Conservation (phyloP, 495 filamentous ascomycete species). For the Penicillium canariense region DNA sequence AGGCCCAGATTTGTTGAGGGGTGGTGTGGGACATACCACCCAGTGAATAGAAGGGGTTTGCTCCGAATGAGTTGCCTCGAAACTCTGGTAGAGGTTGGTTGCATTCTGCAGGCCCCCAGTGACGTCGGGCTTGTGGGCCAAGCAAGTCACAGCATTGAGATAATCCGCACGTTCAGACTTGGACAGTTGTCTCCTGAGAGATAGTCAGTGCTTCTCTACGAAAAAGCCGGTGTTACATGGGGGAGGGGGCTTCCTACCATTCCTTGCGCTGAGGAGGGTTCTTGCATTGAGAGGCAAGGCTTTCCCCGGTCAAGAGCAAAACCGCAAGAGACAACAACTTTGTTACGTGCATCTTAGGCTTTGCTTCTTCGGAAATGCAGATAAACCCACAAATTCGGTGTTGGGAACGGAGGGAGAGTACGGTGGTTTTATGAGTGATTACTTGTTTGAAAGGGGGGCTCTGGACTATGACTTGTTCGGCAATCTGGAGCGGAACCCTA, state of each 20-base stretch:
- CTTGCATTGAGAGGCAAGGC: slow-evolving; percentile 3
- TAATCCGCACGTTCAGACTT: slow-evolving; percentile 11
- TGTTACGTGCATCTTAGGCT: not conserved
- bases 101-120: slow-evolving; percentile 16
- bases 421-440: not conserved
- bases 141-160: slow-evolving; percentile 18
- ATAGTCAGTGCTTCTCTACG: not conserved
- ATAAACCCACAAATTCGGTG: not conserved
- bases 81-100: slow-evolving; percentile 1
- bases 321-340: not conserved
- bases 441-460: not conserved
- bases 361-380: not conserved
- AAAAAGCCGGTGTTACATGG: not conserved
- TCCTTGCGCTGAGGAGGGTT: slow-evolving; percentile 23
- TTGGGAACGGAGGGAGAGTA: not conserved
- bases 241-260: slow-evolving; percentile 10
- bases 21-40: not conserved
- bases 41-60: not conserved
- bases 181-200: slow-evolving; percentile 1
- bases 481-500: not conserved
- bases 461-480: not conserved
- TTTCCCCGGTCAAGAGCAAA: not conserved
- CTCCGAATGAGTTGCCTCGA: not conserved
- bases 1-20: not conserved
- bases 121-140: slow-evolving; percentile 12